Evolutionary conservation across 805 yeast species (phyloP), one percentile per base, ranked within the genome.

Genomic region (Nakazawaea wickerhamii): DNA sequence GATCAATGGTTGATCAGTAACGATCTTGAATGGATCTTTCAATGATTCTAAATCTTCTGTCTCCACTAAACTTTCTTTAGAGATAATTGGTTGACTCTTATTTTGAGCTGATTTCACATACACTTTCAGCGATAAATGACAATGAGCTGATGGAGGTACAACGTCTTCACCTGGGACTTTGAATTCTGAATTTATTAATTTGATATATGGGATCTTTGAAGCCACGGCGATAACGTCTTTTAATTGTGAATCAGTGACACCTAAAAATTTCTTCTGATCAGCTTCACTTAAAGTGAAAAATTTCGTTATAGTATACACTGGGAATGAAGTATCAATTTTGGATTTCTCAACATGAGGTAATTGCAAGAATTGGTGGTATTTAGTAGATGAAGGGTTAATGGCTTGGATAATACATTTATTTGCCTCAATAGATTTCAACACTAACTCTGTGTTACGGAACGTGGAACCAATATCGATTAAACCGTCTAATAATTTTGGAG

Each of bases 111-210:
- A 85, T 52, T 81, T 79, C 30, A 88, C 77, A 34, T 86, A 60
- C 45, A 84, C 82, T 61, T 90, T 88, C 19, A 93, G 50, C 23
- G 78, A 79, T 46, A 95, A 66, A 61, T 87, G 90, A 7, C 87
- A 79, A 38, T 75, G 73, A 2, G 97, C 77, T 20, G 74, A 71
- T 21, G 96, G 83, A 0, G 89, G 77, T 22, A 85, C 79, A 23
- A 67, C 67, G 13, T 63, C 58, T 66, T 90, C 97, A 26, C 98
- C 98, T 3, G 96, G 91, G 33, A 91, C 96, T 48, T 74, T 72
- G 64, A 88, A 88, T 45, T 75, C 77, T 33, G 95, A 81, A 40
- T 75, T 76, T 22, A 89, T 50, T 13, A 89, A 65, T 53, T 82
- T 77, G 38, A 90, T 61, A 36, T 69, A 62, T 33, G 97, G 96